Conservation (phyloP, 345 rosid genomes). For the Populus tremula region DNA sequence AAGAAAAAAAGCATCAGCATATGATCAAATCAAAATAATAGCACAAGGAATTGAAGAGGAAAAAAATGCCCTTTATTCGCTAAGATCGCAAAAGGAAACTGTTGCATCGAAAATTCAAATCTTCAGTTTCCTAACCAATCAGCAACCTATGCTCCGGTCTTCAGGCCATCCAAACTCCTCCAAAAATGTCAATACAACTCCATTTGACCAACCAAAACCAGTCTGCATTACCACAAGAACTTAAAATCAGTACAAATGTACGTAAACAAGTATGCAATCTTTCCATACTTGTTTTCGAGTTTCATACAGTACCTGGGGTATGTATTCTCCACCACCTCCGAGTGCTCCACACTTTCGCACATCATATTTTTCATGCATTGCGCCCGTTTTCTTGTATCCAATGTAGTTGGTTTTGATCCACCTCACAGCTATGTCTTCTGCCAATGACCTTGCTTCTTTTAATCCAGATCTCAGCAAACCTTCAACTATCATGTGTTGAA, state of each 20-base stretch:
- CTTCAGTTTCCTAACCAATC: neutral
- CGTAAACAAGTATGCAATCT: conserved; percentile 35
- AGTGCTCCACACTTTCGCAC: conserved; percentile 49
- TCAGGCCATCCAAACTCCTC: conserved; percentile 94
- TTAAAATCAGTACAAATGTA: neutral
- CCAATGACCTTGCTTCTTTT: conserved; percentile 54
- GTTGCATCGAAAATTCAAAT: neutral
- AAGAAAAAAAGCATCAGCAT: neutral
- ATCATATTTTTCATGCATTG: conserved; percentile 51
- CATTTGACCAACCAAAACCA: conserved; percentile 98
- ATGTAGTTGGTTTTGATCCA: conserved; percentile 72
- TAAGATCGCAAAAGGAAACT: neutral
- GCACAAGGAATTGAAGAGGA: neutral
- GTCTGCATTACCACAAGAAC: conserved; percentile 46
- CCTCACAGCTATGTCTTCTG: conserved; percentile 64
- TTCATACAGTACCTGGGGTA: conserved; percentile 53
- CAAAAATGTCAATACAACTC: conserved; percentile 74
- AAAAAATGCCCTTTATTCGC: too few relatives aligned
- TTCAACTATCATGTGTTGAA: conserved; percentile 74
- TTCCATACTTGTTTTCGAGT: neutral
- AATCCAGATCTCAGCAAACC: conserved; percentile 58
- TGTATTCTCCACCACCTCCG: conserved; percentile 73
- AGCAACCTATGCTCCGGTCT: conserved; percentile 45
- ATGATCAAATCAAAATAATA: too few relatives aligned
- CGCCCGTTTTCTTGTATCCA: conserved; percentile 52